Base-by-base conservation (phyloP, 352 stramenopile genomes). In the Paralagenidium karlingii region DNA sequence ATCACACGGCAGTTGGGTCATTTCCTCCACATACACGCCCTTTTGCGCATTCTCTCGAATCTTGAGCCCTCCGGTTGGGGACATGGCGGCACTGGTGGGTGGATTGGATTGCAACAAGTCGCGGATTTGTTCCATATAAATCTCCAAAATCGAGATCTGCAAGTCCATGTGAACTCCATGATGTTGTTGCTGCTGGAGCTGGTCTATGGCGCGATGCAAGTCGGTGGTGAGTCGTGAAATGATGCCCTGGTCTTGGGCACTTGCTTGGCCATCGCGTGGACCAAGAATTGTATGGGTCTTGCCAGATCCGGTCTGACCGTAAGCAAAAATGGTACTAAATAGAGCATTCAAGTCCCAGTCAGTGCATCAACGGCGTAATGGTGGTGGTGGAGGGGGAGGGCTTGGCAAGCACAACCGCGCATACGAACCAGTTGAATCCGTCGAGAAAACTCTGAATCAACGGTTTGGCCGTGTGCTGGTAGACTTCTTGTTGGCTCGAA, bases 121-220 rank as follows among this genome's bases (percentile, higher is more conserved):
- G 8, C 73, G 69, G 24, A 93, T 79, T 28, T 83, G 65, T 48
- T 93, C 79, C 74, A 89, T 86, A 61, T 93, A 93, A 25, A 93
- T 91, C 53, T 93, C 78, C 6, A 93, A 61, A 50, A 90, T 84
- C 2, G 74, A 88, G 22, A 70, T 60, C 10, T 44, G 67, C 33
- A 86, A 49, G 25, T 83, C 64, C 21, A 82, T 62, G 13, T 45
- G 32, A 2, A 45, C 13, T 36, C 40, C 19, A 63, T 43, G 10
- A 28, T 44, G 9, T 30, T n/a, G 18, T 31, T 45, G 37, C 11
- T 27, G 30, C 50, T 63, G 45, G 39, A 43, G 5, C 28, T 24
- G 16, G 2, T 60, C 47, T 6, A 74, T 54, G 26, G 60, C 44
- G 21, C 39, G 28, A 33, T 66, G 82, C 16, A 84, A 45, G 19